Percentiles rank a stretch among this genome's conserved stretches.
These are phyloP conservation scores for Agarophyton chilense DNA, from an alignment of 23 red algal species.

Conservation along the genomic window DNA sequence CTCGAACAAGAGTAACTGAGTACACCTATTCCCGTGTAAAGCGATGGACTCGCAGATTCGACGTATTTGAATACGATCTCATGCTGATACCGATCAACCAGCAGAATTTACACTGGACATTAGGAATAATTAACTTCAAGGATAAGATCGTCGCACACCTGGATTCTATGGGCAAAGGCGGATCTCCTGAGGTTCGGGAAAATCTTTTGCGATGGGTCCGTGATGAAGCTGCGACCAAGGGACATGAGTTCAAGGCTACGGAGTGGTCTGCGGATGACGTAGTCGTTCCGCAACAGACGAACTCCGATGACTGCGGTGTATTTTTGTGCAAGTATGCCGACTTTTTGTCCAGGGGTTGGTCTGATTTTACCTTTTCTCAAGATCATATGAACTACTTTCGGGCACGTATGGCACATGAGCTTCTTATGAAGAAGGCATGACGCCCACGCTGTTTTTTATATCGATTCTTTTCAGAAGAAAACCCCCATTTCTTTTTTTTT, in stretches of 20 bases:
- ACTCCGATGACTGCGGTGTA: slow-evolving; percentile 95
- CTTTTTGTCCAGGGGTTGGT: slow-evolving; percentile 55
- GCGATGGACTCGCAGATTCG: slow-evolving; percentile 87
- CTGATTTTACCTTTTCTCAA: slow-evolving; percentile 59
- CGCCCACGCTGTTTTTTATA: not conserved
- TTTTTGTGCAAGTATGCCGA: slow-evolving; percentile 90
- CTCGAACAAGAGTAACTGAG: slow-evolving; percentile 2
- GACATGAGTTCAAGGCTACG: slow-evolving; percentile 11
- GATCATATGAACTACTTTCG: slow-evolving; percentile 86
- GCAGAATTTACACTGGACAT: slow-evolving; percentile 88
- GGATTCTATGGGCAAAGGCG: slow-evolving; percentile 80
- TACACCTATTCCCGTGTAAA: slow-evolving; percentile 89
- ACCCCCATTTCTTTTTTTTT: not conserved
- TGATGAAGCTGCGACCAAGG: slow-evolving; percentile 82
- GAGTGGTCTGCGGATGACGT: slow-evolving; percentile 42
- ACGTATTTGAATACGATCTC: slow-evolving; percentile 78
- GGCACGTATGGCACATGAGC: slow-evolving; percentile 64
- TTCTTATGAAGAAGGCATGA: slow-evolving; percentile 69
- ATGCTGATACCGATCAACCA: slow-evolving; percentile 95
- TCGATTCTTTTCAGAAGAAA: not conserved
- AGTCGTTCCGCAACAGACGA: slow-evolving; percentile 77
- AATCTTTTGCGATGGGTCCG: slow-evolving; percentile 79
- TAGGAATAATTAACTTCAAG: slow-evolving; percentile 81
- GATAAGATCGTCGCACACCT: slow-evolving; percentile 62
- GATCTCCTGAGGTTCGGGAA: slow-evolving; percentile 57